Evolutionary conservation across 1,284 basidiomycete genomes (phyloP).

Genomic region (Chiua sp.): DNA sequence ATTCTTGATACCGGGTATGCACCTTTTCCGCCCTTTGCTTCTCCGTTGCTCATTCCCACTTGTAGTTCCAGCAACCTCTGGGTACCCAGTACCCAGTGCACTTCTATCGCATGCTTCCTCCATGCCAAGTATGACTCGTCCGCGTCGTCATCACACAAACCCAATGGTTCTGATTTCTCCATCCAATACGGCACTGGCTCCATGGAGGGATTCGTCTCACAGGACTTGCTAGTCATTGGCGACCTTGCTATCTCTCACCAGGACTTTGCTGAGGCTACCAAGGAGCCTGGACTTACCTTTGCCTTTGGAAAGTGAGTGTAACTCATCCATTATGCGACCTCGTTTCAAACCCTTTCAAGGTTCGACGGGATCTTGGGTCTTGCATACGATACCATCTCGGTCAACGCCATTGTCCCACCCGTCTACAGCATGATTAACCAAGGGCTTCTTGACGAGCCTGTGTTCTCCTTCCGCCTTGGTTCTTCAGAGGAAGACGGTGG

Average conservation of each 20-base stretch:
- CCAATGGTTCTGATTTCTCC: slow-evolving; percentile 90
- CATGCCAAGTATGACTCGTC: slow-evolving; percentile 92
- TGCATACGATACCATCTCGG: slow-evolving; percentile 95
- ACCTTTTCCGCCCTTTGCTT: background rate
- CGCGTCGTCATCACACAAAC: slow-evolving; percentile 88
- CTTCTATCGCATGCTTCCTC: slow-evolving; percentile 98
- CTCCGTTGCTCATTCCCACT: slow-evolving; percentile 4
- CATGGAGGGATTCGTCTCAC: slow-evolving; percentile 96
- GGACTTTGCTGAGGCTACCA: slow-evolving; percentile 96
- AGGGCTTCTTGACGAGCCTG: slow-evolving; percentile 81
- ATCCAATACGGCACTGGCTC: slow-evolving; percentile 98
- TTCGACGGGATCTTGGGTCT: slow-evolving; percentile 98
- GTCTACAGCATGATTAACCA: slow-evolving; percentile 96
- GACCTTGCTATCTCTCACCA: slow-evolving; percentile 81
- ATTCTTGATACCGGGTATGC: slow-evolving; percentile 83
- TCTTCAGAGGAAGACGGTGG: slow-evolving; percentile 89
- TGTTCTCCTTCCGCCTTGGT: slow-evolving; percentile 97
- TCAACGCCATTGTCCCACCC: slow-evolving; percentile 93
- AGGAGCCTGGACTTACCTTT: slow-evolving; percentile 97
- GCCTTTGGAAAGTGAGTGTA: slow-evolving; percentile 94
- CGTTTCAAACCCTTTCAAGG: slow-evolving; percentile 45
- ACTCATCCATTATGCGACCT: background rate
- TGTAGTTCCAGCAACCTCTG: slow-evolving; percentile 88
- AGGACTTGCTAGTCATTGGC: slow-evolving; percentile 84
- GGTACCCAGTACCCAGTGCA: slow-evolving; percentile 91